Conservation (phyloP, 192 early-diverging fungal genomes). For the Backusella sp. region DNA sequence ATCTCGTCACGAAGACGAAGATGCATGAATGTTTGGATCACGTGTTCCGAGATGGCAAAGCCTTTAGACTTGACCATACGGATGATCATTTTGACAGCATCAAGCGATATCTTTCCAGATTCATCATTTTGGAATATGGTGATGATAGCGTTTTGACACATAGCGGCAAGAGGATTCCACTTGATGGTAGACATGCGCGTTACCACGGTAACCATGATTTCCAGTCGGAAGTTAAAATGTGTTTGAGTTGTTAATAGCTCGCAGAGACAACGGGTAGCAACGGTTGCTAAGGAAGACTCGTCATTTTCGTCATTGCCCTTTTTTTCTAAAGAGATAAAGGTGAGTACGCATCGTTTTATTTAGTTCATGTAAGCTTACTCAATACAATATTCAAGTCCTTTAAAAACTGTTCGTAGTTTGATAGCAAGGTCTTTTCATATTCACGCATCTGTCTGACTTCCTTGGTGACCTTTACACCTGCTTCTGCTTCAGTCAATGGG, state of each 20-base stretch:
- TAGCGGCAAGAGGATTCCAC: slow-evolving; percentile 61
- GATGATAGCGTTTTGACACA: slow-evolving; percentile 75
- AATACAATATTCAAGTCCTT: slow-evolving; percentile 60
- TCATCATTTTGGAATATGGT: slow-evolving; percentile 83
- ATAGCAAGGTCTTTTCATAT: slow-evolving; percentile 80
- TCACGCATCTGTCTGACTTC: slow-evolving; percentile 88
- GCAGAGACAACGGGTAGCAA: slow-evolving; percentile 81
- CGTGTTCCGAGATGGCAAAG: slow-evolving; percentile 68
- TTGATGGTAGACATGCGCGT: slow-evolving; percentile 65
- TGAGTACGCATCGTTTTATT: neutral
- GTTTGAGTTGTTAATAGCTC: slow-evolving; percentile 78
- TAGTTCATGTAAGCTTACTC: slow-evolving; percentile 15
- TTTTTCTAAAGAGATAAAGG: slow-evolving; percentile 21
- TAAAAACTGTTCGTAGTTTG: slow-evolving; percentile 84
- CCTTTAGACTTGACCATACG: slow-evolving; percentile 81
- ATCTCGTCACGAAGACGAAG: slow-evolving; percentile 86
- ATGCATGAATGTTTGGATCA: slow-evolving; percentile 77
- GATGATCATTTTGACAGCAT: slow-evolving; percentile 83
- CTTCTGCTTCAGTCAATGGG: slow-evolving; percentile 80
- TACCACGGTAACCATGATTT: slow-evolving; percentile 84
- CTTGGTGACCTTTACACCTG: slow-evolving; percentile 73
- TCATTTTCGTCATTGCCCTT: slow-evolving; percentile 38
- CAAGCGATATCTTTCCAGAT: slow-evolving; percentile 81
- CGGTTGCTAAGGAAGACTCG: slow-evolving; percentile 38
- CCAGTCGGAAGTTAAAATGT: slow-evolving; percentile 95